A percentile compares a stretch with the other conserved stretches of the same genome.
These are phyloP conservation scores for Halenospora varia DNA, from an alignment of 495 filamentous ascomycete genomes.

Conservation along the genomic window DNA sequence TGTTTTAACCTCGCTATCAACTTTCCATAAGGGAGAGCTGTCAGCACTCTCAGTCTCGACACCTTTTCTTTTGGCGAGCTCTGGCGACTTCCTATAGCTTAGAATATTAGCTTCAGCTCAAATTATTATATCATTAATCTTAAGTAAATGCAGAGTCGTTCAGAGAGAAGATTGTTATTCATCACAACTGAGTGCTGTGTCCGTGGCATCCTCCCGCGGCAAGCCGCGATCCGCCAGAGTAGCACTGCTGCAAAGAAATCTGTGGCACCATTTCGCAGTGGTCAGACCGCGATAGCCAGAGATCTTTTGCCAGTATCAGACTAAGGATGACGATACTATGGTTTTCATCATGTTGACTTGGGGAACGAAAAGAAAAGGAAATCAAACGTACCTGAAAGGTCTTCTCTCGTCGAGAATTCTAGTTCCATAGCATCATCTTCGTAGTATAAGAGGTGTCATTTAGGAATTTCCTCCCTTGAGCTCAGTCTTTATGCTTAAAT, in stretches of 20 bases:
- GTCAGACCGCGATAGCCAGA: constrained; percentile 14
- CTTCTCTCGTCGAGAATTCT: neutral
- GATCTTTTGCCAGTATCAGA: constrained; percentile 36
- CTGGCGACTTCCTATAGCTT: constrained; percentile 1
- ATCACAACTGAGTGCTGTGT: constrained; percentile 32
- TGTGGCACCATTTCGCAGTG: constrained; percentile 20
- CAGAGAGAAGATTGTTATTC: constrained; percentile 65
- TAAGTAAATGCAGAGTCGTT: constrained; percentile 19
- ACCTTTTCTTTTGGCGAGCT: too few relatives aligned
- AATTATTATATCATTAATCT: neutral
- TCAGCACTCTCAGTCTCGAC: too few relatives aligned
- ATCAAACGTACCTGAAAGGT: constrained; percentile 3
- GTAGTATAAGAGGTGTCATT: neutral
- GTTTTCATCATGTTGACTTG: constrained; percentile 50
- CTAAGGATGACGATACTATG: constrained; percentile 68
- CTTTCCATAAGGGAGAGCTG: too few relatives aligned
- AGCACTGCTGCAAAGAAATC: constrained; percentile 26
- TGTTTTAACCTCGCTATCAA: too few relatives aligned
- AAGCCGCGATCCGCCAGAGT: neutral
- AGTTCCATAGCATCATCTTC: neutral
- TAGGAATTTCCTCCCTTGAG: neutral
- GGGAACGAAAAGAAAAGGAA: neutral
- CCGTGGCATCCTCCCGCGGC: constrained; percentile 15
- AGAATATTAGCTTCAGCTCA: neutral
- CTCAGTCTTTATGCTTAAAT: neutral